Evolutionary conservation across 1,139 yeast genomes (phyloP), one percentile per base, ranked within the genome.

Genomic region (Wickerhamiella pararugosa): DNA sequence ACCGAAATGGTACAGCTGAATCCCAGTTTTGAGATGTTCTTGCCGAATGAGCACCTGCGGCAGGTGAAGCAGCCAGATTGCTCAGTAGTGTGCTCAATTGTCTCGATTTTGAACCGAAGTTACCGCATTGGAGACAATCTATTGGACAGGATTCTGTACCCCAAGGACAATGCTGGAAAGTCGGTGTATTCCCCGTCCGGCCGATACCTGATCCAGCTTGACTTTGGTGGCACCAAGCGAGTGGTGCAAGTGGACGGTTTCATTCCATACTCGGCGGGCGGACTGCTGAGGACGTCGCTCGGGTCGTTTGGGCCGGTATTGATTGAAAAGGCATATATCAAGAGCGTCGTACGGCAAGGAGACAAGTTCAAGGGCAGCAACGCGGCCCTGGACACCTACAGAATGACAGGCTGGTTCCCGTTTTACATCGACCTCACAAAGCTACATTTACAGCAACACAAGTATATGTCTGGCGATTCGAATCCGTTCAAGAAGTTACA

Each of bases 361-460:
- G 80, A 80, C 53, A 61, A 66, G n/a, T 73, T 75, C 43, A 56
- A 57, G 5, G 96, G 96, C 0, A 83, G 94, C 0, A 83, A 84
- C 55, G 75, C 82, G 56, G 81, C 84, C 1, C 64, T 70, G n/a
- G 95, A 82, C 52, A 71, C 82, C 0, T 81, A 63, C 51, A 61
- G 74, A 39, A 51, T 84, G 6, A 66, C 76, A 4, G 86, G 87
- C 0, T 84, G 83, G 79, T 56, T 79, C 2, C 94, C 94, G 0
- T 86, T 81, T 49, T 72, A 75, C 32, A 51, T 71, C 1, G 51
- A 65, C 5, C 54, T 72, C 2, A 53, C 52, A 5, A 59, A 54
- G 4, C 53, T 48, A 35, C 42, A 40, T 29, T 28, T 53, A 11
- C 52, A 58, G 26, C 21, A 15, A 15, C 21, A 15, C 21, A 15